Percentiles rank a stretch among this genome's conserved stretches.
These are phyloP conservation scores for Curvularia lunata DNA, from an alignment of 2,329 filamentous ascomycete species.

Conservation along the genomic window DNA sequence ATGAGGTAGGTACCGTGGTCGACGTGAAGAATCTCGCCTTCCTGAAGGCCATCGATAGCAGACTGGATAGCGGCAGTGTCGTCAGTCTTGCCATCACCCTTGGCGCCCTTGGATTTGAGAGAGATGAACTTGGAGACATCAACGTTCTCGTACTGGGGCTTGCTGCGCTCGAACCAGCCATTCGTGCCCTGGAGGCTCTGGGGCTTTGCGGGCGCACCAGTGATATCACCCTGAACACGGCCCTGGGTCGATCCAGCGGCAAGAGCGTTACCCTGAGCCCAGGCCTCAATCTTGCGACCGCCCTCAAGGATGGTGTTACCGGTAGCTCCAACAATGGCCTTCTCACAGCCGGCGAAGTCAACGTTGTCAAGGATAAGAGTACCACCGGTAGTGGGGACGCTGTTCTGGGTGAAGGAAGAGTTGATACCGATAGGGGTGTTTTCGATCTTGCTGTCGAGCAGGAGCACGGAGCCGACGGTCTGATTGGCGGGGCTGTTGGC, in stretches of 20 bases:
- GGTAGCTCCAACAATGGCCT: slow-evolving; percentile 67
- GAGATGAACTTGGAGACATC: slow-evolving; percentile 76
- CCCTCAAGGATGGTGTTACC: slow-evolving; percentile 71
- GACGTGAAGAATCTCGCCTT: slow-evolving; percentile 68
- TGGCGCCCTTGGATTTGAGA: slow-evolving; percentile 81
- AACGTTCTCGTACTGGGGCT: slow-evolving; percentile 82
- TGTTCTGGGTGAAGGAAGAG: slow-evolving; percentile 75
- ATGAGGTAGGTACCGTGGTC: slow-evolving; percentile 69
- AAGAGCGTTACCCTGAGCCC: slow-evolving; percentile 81
- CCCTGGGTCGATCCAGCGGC: slow-evolving; percentile 52
- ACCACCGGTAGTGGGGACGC: slow-evolving; percentile 73
- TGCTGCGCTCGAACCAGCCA: slow-evolving; percentile 78
- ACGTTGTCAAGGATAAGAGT: slow-evolving; percentile 89
- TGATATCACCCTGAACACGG: slow-evolving; percentile 63
- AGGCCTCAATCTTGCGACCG: slow-evolving; percentile 72
- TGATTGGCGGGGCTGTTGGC: slow-evolving; percentile 65
- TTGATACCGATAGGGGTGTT: slow-evolving; percentile 78
- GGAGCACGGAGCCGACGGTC: slow-evolving; percentile 82
- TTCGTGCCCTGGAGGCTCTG: slow-evolving; percentile 69
- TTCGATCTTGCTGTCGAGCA: slow-evolving; percentile 80
- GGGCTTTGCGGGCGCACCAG: slow-evolving; percentile 66
- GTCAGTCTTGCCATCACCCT: slow-evolving; percentile 85
- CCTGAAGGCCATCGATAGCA: slow-evolving; percentile 70
- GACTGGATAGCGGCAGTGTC: slow-evolving; percentile 86
- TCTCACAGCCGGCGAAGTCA: slow-evolving; percentile 74